Conservation (phyloP, 768 basidiomycete species). For the Boletus rex-veris region DNA sequence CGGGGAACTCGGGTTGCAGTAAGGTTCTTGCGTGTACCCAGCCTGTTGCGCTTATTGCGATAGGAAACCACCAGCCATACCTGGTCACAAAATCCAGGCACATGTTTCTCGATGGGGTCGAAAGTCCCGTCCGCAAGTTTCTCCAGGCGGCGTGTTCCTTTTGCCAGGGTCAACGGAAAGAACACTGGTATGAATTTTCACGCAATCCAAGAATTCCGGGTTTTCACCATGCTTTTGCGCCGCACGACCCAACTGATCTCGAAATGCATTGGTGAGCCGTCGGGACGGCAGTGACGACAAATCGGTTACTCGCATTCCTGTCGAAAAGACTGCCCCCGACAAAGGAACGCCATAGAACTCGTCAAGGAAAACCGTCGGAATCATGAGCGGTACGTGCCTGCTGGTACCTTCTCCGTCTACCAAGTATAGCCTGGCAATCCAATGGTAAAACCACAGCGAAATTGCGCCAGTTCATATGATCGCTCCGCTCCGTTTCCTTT, state of each 20-base stretch:
- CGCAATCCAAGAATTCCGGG: background rate
- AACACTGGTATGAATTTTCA: background rate
- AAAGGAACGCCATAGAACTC: background rate
- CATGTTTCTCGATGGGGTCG: background rate
- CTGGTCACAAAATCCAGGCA: background rate
- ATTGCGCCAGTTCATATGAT: conserved; percentile 27
- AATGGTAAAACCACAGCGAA: conserved; percentile 31
- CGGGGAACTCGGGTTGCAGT: conserved; percentile 2
- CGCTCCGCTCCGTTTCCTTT: conserved; percentile 41
- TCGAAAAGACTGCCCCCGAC: background rate
- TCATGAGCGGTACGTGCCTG: conserved; percentile 28
- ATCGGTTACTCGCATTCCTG: background rate
- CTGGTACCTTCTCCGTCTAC: conserved; percentile 40
- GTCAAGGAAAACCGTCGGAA: conserved; percentile 9
- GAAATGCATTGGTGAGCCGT: background rate
- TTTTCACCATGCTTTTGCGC: background rate
- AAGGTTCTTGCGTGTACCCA: background rate
- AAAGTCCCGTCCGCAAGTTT: background rate
- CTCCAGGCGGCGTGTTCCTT: background rate
- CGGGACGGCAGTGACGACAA: background rate
- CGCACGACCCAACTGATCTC: background rate
- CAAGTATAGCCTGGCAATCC: conserved; percentile 1
- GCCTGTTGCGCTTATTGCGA: background rate
- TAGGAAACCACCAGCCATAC: background rate
- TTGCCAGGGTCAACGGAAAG: background rate